Percentiles rank a stretch among this genome's conserved stretches.
Conservation (phyloP, 169 alveolate species). For the Cryptosporidium bovis region DNA sequence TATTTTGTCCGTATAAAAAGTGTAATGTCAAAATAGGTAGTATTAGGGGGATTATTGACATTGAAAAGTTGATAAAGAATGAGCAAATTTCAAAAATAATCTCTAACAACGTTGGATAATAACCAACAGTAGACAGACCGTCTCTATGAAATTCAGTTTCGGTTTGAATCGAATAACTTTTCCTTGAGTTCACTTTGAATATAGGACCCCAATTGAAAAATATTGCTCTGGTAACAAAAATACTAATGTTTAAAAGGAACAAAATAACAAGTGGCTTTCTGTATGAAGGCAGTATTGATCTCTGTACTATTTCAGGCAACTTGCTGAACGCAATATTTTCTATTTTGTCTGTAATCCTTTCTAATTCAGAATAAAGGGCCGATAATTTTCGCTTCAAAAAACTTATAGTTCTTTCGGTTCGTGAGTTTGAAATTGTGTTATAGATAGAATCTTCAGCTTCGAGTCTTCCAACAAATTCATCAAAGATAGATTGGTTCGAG, state of each 20-base stretch:
- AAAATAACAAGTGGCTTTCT: conserved; percentile 52
- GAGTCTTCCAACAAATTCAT: conserved; percentile 30
- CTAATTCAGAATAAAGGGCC: neutral
- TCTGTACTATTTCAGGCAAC: conserved; percentile 23
- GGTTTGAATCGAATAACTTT: neutral
- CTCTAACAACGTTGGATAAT: conserved; percentile 45
- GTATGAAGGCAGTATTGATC: conserved; percentile 35
- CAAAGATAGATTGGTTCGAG: conserved; percentile 21
- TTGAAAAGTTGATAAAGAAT: conserved; percentile 29
- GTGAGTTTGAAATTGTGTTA: neutral
- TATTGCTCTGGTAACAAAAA: conserved; percentile 9
- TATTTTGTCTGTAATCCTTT: neutral
- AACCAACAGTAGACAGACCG: neutral
- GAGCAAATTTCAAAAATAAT: conserved; percentile 31
- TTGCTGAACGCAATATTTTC: conserved; percentile 6
- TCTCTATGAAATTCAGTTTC: neutral
- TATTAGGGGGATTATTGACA: conserved; percentile 56
- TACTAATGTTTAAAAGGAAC: conserved; percentile 7
- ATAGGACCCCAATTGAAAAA: conserved; percentile 51
- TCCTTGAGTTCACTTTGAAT: conserved; percentile 5
- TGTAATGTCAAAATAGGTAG: conserved; percentile 46
- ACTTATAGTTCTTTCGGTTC: neutral
- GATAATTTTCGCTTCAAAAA: neutral
- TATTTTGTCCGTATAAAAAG: conserved; percentile 20
- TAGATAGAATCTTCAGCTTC: neutral